These are phyloP conservation scores for Aureobasidium melanogenum DNA, from an alignment of 2,329 filamentous ascomycete genomes.

Conservation along the genomic window DNA sequence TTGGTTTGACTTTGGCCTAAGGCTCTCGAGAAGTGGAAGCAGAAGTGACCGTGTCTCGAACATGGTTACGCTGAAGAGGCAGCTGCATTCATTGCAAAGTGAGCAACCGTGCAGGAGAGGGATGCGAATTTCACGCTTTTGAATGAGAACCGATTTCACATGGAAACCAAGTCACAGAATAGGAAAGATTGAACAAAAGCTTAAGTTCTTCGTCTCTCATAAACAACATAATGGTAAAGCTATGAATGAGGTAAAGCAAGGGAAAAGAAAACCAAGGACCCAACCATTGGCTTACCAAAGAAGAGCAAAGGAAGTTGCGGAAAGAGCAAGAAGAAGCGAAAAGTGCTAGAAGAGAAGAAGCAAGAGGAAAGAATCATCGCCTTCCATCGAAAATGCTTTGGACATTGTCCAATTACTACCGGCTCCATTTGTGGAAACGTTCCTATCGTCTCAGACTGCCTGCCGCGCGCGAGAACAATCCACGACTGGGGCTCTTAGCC, in stretches of 20 bases:
- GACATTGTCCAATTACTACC: not conserved
- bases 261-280: not conserved
- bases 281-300: not conserved
- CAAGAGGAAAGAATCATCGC: not conserved
- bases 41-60: too few species aligned
- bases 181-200: not conserved
- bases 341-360: not conserved
- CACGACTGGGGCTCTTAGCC: not conserved
- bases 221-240: not conserved
- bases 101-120: too few species aligned
- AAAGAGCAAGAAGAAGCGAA: not conserved
- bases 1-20: too few species aligned
- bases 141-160: too few species aligned
- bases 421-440: not conserved
- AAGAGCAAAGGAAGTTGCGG: not conserved
- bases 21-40: too few species aligned
- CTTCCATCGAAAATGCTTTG: not conserved
- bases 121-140: too few species aligned
- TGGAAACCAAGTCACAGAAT: not conserved
- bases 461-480: not conserved
- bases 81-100: too few species aligned
- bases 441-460: conserved; percentile 6
- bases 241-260: not conserved
- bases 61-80: too few species aligned
- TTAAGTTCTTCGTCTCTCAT: not conserved